phyloP scores from a whole-genome alignment of 345 rosid genomes.

The Chamaenerion angustifolium region DNA sequence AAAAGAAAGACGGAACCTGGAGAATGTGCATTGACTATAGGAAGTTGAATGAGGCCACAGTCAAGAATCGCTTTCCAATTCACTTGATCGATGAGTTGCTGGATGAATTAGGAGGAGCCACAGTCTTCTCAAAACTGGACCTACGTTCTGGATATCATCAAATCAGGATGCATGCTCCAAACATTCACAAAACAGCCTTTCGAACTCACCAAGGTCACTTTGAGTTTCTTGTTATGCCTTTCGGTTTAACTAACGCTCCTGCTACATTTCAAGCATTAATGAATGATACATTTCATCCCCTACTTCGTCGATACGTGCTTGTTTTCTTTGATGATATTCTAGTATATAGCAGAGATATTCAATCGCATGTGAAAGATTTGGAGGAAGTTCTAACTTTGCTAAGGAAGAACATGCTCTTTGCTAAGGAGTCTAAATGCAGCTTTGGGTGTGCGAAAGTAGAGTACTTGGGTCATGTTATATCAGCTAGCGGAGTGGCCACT shows the following conservation, averaged over 20 bases:
- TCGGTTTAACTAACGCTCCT: conserved; percentile 3
- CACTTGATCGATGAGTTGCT: no score
- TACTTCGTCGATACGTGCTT: not conserved
- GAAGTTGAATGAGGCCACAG: no score
- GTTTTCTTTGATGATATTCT: not conserved
- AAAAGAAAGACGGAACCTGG: no score
- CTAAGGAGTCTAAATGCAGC: not conserved
- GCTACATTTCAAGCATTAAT: conserved; percentile 1
- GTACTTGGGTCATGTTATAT: conserved; percentile 2
- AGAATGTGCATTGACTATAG: no score
- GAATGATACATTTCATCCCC: not conserved
- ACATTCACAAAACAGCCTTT: no score
- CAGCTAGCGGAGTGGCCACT: not conserved
- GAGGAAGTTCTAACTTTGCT: no score
- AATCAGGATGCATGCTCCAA: no score
- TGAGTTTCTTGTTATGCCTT: conserved; percentile 1
- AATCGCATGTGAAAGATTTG: no score
- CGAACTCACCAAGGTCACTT: not conserved
- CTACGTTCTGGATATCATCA: no score
- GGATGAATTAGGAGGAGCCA: no score
- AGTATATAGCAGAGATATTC: not conserved
- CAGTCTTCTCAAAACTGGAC: no score
- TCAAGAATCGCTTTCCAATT: no score
- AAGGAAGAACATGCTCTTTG: not conserved
- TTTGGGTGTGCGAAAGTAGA: not conserved